These are phyloP conservation scores for Clavispora carvajalis DNA, from an alignment of 805 yeast species.

Conservation along the genomic window DNA sequence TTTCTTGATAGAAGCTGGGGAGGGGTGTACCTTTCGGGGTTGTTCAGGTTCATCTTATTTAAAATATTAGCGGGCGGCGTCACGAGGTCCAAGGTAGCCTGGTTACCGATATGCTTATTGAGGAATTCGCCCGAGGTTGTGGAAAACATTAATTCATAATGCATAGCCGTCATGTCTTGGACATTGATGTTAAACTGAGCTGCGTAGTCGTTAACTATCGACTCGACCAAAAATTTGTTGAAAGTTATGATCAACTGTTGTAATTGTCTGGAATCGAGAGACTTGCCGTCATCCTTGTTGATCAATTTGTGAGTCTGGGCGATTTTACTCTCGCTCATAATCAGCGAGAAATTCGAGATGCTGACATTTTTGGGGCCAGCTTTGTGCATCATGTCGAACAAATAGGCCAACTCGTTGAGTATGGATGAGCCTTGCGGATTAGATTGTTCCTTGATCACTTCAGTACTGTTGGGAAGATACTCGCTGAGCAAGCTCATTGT, in stretches of 20 bases:
- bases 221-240: slow-evolving; percentile 53
- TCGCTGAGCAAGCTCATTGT: slow-evolving; percentile 48
- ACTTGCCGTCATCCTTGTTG: slow-evolving; percentile 43
- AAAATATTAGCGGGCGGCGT: slow-evolving; percentile 29
- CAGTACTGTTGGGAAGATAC: slow-evolving; percentile 39
- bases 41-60: slow-evolving; percentile 17
- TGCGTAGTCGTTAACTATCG: slow-evolving; percentile 46
- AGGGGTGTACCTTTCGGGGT: slow-evolving; percentile 8
- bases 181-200: slow-evolving; percentile 20
- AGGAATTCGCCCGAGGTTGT: slow-evolving; percentile 36
- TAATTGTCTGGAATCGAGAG: slow-evolving; percentile 40
- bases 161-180: slow-evolving; percentile 36
- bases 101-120: slow-evolving; percentile 29
- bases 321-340: slow-evolving; percentile 31
- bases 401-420: slow-evolving; percentile 77
- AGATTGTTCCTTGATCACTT: slow-evolving; percentile 19
- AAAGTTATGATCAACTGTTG: slow-evolving; percentile 47
- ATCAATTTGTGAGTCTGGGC: slow-evolving; percentile 51
- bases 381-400: slow-evolving; percentile 86
- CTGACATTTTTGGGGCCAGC: slow-evolving; percentile 69
- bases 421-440: slow-evolving; percentile 47
- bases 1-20: slow-evolving; percentile 18
- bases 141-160: slow-evolving; percentile 36
- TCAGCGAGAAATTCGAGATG: slow-evolving; percentile 67
- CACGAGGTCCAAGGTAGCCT: slow-evolving; percentile 40